phyloP scores from a whole-genome alignment of 139 green algal species.

The Volvox reticuliferus region DNA sequence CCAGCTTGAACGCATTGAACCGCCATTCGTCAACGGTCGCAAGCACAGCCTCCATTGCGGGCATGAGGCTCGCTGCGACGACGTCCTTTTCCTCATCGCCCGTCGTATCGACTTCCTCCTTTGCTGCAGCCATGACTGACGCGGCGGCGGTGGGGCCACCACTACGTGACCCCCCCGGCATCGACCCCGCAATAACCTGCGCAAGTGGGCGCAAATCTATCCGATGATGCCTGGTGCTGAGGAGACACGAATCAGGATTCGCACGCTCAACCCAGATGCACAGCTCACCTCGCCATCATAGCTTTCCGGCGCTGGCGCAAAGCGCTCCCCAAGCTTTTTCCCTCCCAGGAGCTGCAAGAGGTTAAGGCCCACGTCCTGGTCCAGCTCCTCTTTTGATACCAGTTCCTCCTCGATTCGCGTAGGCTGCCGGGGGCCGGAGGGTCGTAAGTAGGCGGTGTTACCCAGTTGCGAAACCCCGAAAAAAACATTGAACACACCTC shows the following conservation, averaged over 20 bases:
- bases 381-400: slow-evolving; percentile 56
- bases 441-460: no score
- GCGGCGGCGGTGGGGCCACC: not conserved
- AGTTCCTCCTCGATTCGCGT: slow-evolving; percentile 55
- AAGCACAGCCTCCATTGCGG: slow-evolving; percentile 52
- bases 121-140: not conserved
- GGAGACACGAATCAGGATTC: no score
- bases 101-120: slow-evolving; percentile 21
- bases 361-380: slow-evolving; percentile 58
- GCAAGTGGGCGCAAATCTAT: no score
- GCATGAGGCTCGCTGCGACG: slow-evolving; percentile 42
- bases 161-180: slow-evolving; percentile 7
- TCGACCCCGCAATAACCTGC: slow-evolving; percentile 19
- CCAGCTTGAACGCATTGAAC: slow-evolving; percentile 68
- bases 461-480: no score
- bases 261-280: not conserved
- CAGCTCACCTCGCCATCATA: slow-evolving; percentile 39
- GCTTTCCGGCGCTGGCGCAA: slow-evolving; percentile 16
- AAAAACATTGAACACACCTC: not conserved
- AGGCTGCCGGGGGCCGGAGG: slow-evolving; percentile 15
- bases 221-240: no score
- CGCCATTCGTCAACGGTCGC: slow-evolving; percentile 60
- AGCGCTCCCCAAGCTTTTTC: slow-evolving; percentile 47
- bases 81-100: slow-evolving; percentile 41
- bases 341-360: slow-evolving; percentile 56